Percentiles rank a stretch among this genome's conserved stretches.
phyloP scores from a whole-genome alignment of 1,139 yeast genomes.

The Lizanozyma gosingica region DNA sequence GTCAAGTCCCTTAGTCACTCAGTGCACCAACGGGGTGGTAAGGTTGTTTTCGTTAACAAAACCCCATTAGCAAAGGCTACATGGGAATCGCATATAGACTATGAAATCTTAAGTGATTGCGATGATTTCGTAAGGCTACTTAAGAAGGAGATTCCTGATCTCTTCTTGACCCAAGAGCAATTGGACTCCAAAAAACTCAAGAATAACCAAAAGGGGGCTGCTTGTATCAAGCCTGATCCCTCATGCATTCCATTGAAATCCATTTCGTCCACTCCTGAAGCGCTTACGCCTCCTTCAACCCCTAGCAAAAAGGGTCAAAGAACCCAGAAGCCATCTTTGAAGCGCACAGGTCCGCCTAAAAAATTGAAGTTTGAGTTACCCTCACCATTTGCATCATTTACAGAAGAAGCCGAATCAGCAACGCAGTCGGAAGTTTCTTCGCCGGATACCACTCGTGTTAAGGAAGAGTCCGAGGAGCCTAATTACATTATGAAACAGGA shows the following conservation, averaged over 20 bases:
- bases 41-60: conserved; percentile 56
- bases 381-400: conserved; percentile 9
- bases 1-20: conserved; percentile 51
- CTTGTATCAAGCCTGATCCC: not conserved
- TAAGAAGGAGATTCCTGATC: conserved; percentile 43
- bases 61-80: conserved; percentile 34
- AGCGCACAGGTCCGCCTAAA: not conserved
- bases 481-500: not conserved
- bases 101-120: conserved; percentile 71
- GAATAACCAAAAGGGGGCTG: conserved; percentile 6
- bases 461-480: conserved; percentile 2
- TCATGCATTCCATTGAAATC: not conserved
- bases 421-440: not conserved
- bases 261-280: not conserved
- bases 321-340: not conserved
- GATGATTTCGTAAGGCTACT: conserved; percentile 65
- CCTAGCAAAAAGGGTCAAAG: conserved; percentile 15
- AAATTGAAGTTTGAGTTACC: conserved; percentile 8
- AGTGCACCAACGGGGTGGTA: conserved; percentile 52
- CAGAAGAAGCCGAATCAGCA: conserved; percentile 2
- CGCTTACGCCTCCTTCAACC: conserved; percentile 21
- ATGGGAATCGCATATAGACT: conserved; percentile 58
- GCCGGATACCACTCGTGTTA: not conserved
- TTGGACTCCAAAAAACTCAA: conserved; percentile 35
- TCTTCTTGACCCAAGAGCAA: conserved; percentile 49